phyloP scores from a whole-genome alignment of 345 rosid species.

The Syzygium aqueum region DNA sequence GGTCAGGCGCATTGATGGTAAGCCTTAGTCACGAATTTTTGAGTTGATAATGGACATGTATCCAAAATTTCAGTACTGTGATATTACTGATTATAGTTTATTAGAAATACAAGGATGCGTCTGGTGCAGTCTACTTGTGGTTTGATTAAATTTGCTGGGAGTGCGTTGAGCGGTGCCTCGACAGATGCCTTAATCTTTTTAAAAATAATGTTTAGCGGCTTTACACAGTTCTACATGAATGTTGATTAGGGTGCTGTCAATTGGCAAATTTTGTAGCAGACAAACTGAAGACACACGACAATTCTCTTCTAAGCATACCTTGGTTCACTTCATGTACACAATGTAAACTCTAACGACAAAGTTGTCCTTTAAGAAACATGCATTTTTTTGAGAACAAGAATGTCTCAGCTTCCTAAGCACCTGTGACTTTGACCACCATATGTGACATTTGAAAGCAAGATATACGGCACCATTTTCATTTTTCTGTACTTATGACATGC shows the following conservation, averaged over 20 bases:
- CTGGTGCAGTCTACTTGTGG: not conserved
- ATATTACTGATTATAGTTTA: not conserved
- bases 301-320: not conserved
- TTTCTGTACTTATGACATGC: not conserved
- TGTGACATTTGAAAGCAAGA: not conserved
- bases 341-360: not conserved
- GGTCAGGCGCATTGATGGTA: slow-evolving; percentile 97
- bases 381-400: not conserved
- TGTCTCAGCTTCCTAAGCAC: not conserved
- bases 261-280: not conserved
- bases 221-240: not conserved
- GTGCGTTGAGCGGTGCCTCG: not conserved
- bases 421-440: not conserved
- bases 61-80: not conserved
- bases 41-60: not conserved
- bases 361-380: not conserved
- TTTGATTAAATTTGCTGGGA: not conserved
- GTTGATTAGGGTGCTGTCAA: not conserved
- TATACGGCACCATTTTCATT: not conserved
- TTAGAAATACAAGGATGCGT: not conserved
- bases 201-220: not conserved
- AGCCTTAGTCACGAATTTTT: not conserved
- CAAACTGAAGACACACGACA: not conserved
- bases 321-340: not conserved
- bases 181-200: not conserved